phyloP scores from a whole-genome alignment of 495 filamentous ascomycete genomes.

The Xylaria nigripes region DNA sequence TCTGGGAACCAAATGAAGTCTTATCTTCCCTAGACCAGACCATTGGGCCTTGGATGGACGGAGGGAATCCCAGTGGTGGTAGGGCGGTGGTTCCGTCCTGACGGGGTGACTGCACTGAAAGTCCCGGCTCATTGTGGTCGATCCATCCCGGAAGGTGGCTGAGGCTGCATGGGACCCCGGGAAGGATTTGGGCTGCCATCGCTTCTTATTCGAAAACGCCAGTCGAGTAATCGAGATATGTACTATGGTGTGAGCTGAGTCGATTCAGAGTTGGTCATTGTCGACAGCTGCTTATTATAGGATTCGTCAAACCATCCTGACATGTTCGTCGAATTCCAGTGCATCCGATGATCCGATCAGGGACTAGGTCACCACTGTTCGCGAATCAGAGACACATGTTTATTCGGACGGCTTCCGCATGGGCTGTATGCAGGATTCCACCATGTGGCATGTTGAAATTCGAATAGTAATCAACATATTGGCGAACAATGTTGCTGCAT shows the following conservation, averaged over 20 bases:
- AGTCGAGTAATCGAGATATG: neutral
- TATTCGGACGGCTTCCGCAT: neutral
- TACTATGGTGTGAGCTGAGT: neutral
- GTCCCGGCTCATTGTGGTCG: constrained; percentile 11
- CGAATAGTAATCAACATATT: neutral
- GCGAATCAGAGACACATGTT: neutral
- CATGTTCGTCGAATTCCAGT: neutral
- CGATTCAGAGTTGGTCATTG: neutral
- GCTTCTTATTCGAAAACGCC: neutral
- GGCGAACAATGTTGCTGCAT: neutral
- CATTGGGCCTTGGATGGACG: constrained; percentile 13
- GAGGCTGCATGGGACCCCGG: constrained; percentile 11
- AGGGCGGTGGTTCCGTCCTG: constrained; percentile 4
- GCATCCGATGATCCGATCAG: neutral
- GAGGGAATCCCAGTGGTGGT: constrained; percentile 18
- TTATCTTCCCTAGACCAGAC: constrained; percentile 15
- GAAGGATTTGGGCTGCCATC: constrained; percentile 18
- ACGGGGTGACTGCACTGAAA: constrained; percentile 11
- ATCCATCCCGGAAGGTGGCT: constrained; percentile 12
- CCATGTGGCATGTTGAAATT: neutral
- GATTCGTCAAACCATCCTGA: neutral
- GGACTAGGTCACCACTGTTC: constrained; percentile 1
- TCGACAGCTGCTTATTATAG: neutral
- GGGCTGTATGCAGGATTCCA: neutral
- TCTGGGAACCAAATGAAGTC: constrained; percentile 14